A percentile compares a stretch with the other conserved stretches of the same genome.
These are phyloP conservation scores for Trichosporon faecale DNA, from an alignment of 1,284 basidiomycete genomes.

Conservation along the genomic window DNA sequence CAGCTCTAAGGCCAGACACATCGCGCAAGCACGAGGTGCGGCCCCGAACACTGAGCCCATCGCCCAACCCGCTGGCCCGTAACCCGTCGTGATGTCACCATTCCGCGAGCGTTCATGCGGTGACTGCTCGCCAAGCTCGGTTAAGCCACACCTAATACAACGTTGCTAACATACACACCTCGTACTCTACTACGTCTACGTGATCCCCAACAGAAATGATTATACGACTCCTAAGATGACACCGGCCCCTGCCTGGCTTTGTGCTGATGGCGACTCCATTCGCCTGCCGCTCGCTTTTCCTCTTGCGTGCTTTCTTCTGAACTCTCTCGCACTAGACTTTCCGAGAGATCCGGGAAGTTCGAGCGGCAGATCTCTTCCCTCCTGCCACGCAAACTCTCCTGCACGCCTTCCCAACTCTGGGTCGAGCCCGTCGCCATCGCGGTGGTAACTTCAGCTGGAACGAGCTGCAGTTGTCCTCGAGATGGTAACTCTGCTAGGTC, in stretches of 20 bases:
- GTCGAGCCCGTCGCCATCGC: neutral
- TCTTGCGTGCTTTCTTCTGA: neutral
- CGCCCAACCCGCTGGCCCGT: neutral
- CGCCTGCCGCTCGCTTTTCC: no score
- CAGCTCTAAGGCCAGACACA: no score
- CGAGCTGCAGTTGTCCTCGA: neutral
- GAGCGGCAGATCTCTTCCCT: neutral
- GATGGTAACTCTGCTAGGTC: neutral
- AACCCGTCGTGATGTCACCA: neutral
- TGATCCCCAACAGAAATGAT: neutral
- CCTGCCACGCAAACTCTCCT: neutral
- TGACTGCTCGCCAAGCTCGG: neutral
- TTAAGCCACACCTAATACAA: neutral
- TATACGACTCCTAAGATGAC: neutral
- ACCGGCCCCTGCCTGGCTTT: neutral
- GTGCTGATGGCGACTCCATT: no score
- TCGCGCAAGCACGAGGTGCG: no score
- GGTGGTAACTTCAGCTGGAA: neutral
- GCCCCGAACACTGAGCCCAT: no score
- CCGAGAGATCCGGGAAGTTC: neutral
- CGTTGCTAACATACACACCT: neutral
- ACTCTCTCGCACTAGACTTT: neutral
- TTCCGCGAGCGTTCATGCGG: neutral
- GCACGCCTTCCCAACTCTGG: neutral
- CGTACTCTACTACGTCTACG: neutral